Evolutionary conservation across 805 yeast genomes (phyloP).

Genomic region (Blastobotrys mokoenaii): DNA sequence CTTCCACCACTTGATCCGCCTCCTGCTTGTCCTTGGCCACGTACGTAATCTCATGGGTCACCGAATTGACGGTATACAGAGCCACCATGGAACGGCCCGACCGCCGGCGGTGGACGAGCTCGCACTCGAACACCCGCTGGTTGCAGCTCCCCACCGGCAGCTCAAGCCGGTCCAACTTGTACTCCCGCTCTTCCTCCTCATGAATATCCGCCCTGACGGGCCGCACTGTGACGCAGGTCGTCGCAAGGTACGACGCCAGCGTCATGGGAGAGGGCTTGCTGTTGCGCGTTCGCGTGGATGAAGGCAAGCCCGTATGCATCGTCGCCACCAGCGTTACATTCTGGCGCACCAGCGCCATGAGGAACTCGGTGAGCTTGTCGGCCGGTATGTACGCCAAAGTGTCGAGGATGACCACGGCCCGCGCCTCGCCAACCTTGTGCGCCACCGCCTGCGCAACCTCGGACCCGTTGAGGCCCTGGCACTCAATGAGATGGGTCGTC

Average conservation of each 20-base stretch:
- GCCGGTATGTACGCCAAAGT: conserved; percentile 52
- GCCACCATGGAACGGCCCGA: conserved; percentile 72
- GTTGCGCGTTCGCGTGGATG: not conserved
- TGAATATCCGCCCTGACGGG: conserved; percentile 32
- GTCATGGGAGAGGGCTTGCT: conserved; percentile 40
- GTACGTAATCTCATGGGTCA: conserved; percentile 35
- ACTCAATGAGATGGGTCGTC: conserved; percentile 22
- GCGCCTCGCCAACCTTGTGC: not conserved
- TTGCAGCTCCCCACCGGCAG: conserved; percentile 48
- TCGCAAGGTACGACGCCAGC: conserved; percentile 62
- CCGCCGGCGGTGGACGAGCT: conserved; percentile 62
- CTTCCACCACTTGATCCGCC: conserved; percentile 18
- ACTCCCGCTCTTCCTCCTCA: conserved; percentile 44
- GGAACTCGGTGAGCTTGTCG: conserved; percentile 39
- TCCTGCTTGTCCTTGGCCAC: conserved; percentile 19
- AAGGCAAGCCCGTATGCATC: conserved; percentile 30
- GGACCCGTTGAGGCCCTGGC: conserved; percentile 7
- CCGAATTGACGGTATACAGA: conserved; percentile 44
- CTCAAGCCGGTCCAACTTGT: conserved; percentile 32
- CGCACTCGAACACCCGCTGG: conserved; percentile 36
- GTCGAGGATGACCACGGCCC: conserved; percentile 48
- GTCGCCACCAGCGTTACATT: conserved; percentile 38
- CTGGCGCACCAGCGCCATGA: conserved; percentile 44
- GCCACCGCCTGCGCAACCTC: conserved; percentile 4
- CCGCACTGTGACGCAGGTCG: conserved; percentile 55